phyloP scores from a whole-genome alignment of 495 filamentous ascomycete genomes.

The Trichoderma gamsii region DNA sequence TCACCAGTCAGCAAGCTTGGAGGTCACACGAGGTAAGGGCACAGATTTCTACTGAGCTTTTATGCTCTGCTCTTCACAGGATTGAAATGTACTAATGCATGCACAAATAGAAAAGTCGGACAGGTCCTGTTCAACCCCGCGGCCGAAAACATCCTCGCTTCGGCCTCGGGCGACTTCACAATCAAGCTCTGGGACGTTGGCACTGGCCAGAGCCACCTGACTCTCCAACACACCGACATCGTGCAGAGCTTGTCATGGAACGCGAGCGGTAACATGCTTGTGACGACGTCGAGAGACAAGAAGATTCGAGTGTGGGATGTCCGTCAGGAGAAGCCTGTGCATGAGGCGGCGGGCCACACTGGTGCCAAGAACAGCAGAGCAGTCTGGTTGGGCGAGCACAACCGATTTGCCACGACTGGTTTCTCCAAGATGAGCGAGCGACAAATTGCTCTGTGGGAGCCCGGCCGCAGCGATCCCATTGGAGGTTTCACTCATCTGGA shows the following conservation, averaged over 20 bases:
- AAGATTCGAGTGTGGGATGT: slow-evolving; percentile 97
- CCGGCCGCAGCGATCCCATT: slow-evolving; percentile 76
- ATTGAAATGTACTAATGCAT: not conserved
- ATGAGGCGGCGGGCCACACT: slow-evolving; percentile 77
- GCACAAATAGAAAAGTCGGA: slow-evolving; percentile 70
- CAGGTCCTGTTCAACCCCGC: slow-evolving; percentile 97
- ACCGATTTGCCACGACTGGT: slow-evolving; percentile 89
- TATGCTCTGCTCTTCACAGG: not conserved
- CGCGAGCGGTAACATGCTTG: slow-evolving; percentile 80
- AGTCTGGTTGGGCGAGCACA: slow-evolving; percentile 94
- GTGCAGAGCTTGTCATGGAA: slow-evolving; percentile 96
- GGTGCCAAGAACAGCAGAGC: slow-evolving; percentile 95
- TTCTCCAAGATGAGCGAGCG: slow-evolving; percentile 98
- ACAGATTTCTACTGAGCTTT: not conserved
- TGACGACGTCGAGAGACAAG: slow-evolving; percentile 95
- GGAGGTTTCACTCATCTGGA: slow-evolving; percentile 84
- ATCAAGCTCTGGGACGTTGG: slow-evolving; percentile 95
- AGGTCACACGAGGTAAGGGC: slow-evolving; percentile 60
- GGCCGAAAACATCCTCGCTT: slow-evolving; percentile 91
- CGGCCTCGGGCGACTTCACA: slow-evolving; percentile 88
- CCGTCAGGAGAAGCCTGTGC: slow-evolving; percentile 79
- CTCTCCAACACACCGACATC: slow-evolving; percentile 79
- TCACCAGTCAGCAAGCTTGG: slow-evolving; percentile 70
- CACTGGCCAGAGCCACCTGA: slow-evolving; percentile 63
- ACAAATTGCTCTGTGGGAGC: slow-evolving; percentile 92